Evolutionary conservation across 345 rosid species (phyloP).

Genomic region (Bretschneidera sinensis): DNA sequence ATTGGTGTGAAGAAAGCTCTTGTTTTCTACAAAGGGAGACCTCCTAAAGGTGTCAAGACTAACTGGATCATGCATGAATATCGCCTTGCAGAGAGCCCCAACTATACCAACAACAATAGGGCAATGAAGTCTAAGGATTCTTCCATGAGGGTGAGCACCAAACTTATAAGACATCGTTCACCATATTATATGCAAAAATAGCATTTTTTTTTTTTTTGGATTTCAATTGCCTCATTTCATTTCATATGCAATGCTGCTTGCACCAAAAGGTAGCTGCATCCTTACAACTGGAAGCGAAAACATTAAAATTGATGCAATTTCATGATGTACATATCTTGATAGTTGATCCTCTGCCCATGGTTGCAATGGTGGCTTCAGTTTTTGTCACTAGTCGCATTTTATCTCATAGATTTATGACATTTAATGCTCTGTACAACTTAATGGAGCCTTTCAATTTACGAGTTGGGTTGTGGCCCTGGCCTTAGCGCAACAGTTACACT

Average conservation of each 20-base stretch:
- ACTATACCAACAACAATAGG: conserved; percentile 20
- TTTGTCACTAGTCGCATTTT: too few relatives aligned
- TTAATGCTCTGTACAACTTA: too few relatives aligned
- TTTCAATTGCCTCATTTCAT: background rate
- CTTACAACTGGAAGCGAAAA: too few relatives aligned
- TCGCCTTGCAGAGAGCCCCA: conserved; percentile 51
- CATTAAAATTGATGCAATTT: too few relatives aligned
- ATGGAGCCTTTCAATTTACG: too few relatives aligned
- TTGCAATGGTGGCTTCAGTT: too few relatives aligned
- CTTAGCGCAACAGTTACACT: too few relatives aligned
- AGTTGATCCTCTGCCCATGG: too few relatives aligned
- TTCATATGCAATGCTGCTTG: background rate
- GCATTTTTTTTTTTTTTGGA: background rate
- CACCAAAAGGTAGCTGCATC: background rate
- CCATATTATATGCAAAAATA: too few relatives aligned
- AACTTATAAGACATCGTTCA: background rate
- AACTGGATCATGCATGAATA: conserved; percentile 99
- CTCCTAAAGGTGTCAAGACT: conserved; percentile 89
- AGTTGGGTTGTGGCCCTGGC: too few relatives aligned
- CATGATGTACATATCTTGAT: too few relatives aligned
- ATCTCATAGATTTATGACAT: too few relatives aligned
- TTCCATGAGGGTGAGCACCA: conserved; percentile 78
- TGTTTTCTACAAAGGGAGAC: conserved; percentile 91
- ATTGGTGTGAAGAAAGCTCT: conserved; percentile 94
- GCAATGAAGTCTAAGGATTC: conserved; percentile 53